Percentiles rank a stretch among this genome's conserved stretches.
phyloP scores from a whole-genome alignment of 2,329 filamentous ascomycete species.

The Trichoderma semiorbis region DNA sequence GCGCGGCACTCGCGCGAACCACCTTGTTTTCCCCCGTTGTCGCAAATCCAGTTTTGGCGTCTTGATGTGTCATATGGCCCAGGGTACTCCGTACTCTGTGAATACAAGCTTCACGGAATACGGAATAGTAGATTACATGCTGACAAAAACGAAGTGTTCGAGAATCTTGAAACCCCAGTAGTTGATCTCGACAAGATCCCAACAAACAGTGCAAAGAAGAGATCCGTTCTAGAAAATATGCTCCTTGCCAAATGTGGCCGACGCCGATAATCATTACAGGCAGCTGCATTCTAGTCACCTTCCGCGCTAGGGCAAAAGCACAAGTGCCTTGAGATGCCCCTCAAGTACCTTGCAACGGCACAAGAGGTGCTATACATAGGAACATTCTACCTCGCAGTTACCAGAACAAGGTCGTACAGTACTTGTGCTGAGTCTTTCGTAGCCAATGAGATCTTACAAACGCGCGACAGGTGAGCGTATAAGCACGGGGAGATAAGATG shows the following conservation, averaged over 20 bases:
- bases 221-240: neutral
- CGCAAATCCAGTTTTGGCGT: neutral
- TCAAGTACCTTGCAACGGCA: neutral
- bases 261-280: constrained; percentile 1
- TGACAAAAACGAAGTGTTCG: neutral
- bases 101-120: neutral
- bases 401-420: neutral
- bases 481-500: neutral
- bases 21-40: neutral
- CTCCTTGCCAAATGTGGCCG: neutral
- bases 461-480: neutral
- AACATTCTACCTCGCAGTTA: neutral
- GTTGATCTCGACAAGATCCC: neutral
- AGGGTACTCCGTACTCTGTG: neutral
- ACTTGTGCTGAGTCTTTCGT: neutral
- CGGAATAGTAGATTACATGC: neutral
- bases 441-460: neutral
- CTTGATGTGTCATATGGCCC: neutral
- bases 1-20: neutral
- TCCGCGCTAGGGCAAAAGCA: constrained; percentile 4
- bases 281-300: constrained; percentile 8
- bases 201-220: neutral
- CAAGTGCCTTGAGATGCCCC: neutral
- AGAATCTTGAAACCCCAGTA: neutral
- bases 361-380: neutral